Base-by-base conservation (phyloP, 2,329 filamentous ascomycete species). In the Escovopsis sp. region DNA sequence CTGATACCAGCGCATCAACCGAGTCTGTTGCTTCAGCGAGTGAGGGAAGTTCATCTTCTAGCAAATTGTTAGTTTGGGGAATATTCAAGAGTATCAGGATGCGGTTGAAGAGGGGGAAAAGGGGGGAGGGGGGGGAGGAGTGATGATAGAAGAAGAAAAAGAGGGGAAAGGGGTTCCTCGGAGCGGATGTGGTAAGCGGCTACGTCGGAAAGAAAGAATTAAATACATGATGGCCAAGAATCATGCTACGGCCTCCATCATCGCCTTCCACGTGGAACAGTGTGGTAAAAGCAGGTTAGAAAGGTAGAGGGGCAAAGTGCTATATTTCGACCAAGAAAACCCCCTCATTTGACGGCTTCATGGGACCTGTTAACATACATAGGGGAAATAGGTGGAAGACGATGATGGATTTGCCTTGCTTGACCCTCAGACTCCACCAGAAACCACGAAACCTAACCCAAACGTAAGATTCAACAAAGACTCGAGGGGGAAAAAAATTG, bases 1-100 rank as follows among this genome's bases (percentile, higher is more conserved):
- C 80, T 19, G 77, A 74, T 11, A 85, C 80, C 4, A 85, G 62
- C 4, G 77, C 77, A 55, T 84, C 80, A 35, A 85, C 74, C n/a
- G 73, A 78, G 36, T 68, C 67, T 3, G 68, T 70, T 11, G 71
- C 77, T 49, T 80, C 77, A 47, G 79, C 75, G 38, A 80, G 64
- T 10, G 70, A 72, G 45, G 68, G 65, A n/a, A 76, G 59, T 40
- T 76, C 72, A 53, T 82, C 77, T 60, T 81, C 79, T 83, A 63
- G 51, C 55, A 53, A 55, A 55, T 52, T 52, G 59, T 73, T 63
- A 73, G 68, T 65, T 55, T 48, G 49, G 44, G 46, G 42, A 47
- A 39, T 12, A 32, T 35, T 26, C 23, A 45, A 45, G 8, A 12
- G 33, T 36, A 26, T 41, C n/a, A 40, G 30, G 42, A 42, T 26